Percentiles rank a stretch among this genome's conserved stretches.
Conservation (phyloP, 805 yeast genomes). For the Starmerella stigmatis region DNA sequence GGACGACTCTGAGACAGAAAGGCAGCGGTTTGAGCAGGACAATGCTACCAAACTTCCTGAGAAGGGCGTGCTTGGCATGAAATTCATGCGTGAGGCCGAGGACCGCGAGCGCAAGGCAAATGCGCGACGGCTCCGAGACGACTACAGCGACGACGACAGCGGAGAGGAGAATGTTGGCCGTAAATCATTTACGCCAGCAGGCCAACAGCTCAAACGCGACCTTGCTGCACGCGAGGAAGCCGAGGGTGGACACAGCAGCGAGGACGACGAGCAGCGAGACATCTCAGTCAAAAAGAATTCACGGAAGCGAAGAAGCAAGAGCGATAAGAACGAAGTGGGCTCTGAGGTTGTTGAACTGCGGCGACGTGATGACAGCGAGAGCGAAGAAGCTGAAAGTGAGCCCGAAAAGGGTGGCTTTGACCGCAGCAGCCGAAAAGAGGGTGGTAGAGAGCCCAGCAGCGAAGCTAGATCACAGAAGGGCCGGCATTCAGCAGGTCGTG, state of each 20-base stretch:
- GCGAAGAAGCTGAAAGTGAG: background rate
- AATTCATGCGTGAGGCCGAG: conserved; percentile 87
- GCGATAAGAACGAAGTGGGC: conserved; percentile 7
- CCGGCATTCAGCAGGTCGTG: too few relatives aligned
- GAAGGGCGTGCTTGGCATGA: conserved; percentile 89
- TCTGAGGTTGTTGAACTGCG: conserved; percentile 10
- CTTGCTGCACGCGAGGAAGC: conserved; percentile 24
- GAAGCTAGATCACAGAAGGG: too few relatives aligned
- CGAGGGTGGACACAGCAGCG: too few relatives aligned
- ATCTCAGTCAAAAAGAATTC: background rate
- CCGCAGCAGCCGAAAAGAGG: background rate
- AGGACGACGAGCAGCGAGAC: conserved; percentile 21
- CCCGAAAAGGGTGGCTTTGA: background rate
- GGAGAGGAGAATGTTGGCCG: conserved; percentile 44
- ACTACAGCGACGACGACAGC: conserved; percentile 20
- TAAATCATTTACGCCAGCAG: conserved; percentile 18
- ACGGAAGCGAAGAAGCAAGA: background rate
- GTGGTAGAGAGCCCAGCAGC: too few relatives aligned
- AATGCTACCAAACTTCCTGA: conserved; percentile 33
- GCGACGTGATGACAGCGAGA: background rate
- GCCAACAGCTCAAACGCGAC: conserved; percentile 22
- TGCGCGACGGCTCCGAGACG: conserved; percentile 35
- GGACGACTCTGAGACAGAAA: conserved; percentile 26
- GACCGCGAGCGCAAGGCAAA: conserved; percentile 54
- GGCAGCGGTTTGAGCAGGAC: conserved; percentile 28